Percentiles rank a stretch among this genome's conserved stretches.
Conservation (phyloP, 257 asterid species). For the Capsicum baccatum region DNA sequence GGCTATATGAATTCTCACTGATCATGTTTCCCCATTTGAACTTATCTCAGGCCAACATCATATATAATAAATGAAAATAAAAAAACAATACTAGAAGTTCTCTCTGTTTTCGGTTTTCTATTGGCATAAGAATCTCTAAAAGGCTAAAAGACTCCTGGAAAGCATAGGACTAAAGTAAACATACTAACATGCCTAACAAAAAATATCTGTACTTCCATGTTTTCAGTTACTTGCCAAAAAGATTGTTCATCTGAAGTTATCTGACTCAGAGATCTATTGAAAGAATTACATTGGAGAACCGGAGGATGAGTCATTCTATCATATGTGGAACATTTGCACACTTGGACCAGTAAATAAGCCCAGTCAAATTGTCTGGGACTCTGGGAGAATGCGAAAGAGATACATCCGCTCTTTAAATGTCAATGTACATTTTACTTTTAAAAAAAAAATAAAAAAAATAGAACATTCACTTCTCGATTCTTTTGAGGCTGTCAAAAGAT, state of each 20-base stretch:
- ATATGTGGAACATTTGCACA: neutral
- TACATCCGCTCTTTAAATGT: neutral
- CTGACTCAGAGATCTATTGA: conserved; percentile 11
- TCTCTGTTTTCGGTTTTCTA: neutral
- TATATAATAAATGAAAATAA: neutral
- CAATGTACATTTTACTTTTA: neutral
- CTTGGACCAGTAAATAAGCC: conserved; percentile 16
- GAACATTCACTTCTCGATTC: neutral
- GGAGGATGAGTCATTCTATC: neutral
- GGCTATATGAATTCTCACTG: neutral
- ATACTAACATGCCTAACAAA: neutral
- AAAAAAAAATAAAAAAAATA: too few relatives aligned
- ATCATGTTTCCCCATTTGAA: conserved; percentile 19
- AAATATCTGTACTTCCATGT: neutral
- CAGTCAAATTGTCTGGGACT: neutral
- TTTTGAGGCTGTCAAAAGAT: neutral
- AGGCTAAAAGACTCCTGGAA: neutral
- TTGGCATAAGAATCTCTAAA: conserved; percentile 15
- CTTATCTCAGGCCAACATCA: too few relatives aligned
- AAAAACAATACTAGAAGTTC: neutral
- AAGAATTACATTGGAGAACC: neutral
- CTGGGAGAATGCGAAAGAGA: neutral
- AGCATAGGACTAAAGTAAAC: conserved; percentile 11
- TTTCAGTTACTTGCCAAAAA: neutral
- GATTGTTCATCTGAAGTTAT: neutral